Percentiles rank a stretch among this genome's conserved stretches.
phyloP scores from a whole-genome alignment of 495 filamentous ascomycete genomes.

The Filosporella fistucella region DNA sequence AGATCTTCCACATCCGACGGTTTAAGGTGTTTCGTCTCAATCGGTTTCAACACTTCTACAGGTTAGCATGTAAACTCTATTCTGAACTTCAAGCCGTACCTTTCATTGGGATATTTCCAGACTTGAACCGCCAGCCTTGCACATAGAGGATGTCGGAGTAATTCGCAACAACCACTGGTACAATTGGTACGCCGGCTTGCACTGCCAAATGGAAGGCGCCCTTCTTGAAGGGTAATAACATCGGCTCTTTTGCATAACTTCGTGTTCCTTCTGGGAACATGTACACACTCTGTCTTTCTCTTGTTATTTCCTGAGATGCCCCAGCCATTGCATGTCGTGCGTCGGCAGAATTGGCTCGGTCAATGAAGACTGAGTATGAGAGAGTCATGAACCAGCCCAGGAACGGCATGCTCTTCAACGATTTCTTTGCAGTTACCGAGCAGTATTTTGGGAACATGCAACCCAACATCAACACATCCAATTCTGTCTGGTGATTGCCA shows the following conservation, averaged over 20 bases:
- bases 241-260: constrained; percentile 77
- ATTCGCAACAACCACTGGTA: constrained; percentile 83
- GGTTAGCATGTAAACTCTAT: constrained; percentile 8
- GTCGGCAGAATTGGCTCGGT: constrained; percentile 73
- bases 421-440: constrained; percentile 89
- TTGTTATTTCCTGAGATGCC: constrained; percentile 74
- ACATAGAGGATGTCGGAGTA: constrained; percentile 80
- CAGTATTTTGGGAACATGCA: constrained; percentile 84
- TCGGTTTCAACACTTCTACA: constrained; percentile 69
- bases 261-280: constrained; percentile 94
- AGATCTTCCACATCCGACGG: constrained; percentile 78
- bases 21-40: constrained; percentile 73
- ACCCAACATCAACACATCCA: constrained; percentile 90
- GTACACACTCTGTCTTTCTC: constrained; percentile 77
- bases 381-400: constrained; percentile 96
- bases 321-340: constrained; percentile 83
- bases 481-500: constrained; percentile 90
- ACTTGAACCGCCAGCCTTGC: constrained; percentile 61
- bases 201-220: constrained; percentile 96
- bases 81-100: constrained; percentile 41
- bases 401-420: constrained; percentile 74
- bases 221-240: constrained; percentile 91
- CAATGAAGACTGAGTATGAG: constrained; percentile 89
- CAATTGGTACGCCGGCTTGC: constrained; percentile 87
- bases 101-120: constrained; percentile 75